Evolutionary conservation across 768 basidiomycete genomes (phyloP).

Genomic region (Lyophyllum semitale): DNA sequence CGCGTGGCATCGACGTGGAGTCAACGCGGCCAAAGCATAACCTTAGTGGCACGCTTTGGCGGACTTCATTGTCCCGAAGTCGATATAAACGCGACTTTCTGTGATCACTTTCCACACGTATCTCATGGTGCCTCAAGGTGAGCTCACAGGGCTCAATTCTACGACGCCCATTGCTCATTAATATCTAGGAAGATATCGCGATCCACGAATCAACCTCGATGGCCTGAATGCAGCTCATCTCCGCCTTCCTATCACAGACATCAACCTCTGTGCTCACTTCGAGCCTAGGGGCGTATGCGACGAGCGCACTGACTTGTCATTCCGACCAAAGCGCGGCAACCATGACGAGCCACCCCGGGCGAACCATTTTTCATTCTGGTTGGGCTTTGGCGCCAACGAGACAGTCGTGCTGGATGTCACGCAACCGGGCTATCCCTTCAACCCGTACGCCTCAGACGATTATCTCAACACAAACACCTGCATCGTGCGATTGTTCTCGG

Average conservation of each 20-base stretch:
- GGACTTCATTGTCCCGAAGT: not conserved
- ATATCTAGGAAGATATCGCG: not conserved
- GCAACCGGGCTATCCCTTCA: slow-evolving; percentile 8
- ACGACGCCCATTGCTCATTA: not conserved
- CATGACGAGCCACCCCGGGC: slow-evolving; percentile 13
- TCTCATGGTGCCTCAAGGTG: not conserved
- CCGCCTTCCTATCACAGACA: slow-evolving; percentile 11
- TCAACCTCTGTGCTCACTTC: slow-evolving; percentile 20
- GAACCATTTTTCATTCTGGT: slow-evolving; percentile 24
- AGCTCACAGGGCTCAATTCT: not conserved
- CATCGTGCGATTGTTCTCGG: slow-evolving; percentile 10
- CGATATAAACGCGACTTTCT: not conserved
- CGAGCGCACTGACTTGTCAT: slow-evolving; percentile 18
- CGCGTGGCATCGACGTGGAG: not conserved
- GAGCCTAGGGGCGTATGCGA: slow-evolving; percentile 21
- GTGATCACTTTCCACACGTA: not conserved
- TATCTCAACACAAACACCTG: not conserved
- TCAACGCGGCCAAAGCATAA: not conserved
- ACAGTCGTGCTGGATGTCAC: slow-evolving; percentile 16
- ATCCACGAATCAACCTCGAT: slow-evolving; percentile 1
- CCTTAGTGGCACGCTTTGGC: not conserved
- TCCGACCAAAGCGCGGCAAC: slow-evolving; percentile 9
- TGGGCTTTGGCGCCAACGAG: slow-evolving; percentile 9
- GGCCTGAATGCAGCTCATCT: not conserved
- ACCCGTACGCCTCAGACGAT: not conserved